Percentiles rank a stretch among this genome's conserved stretches.
phyloP scores from a whole-genome alignment of 139 green algal genomes.

The Axilococcus clingmanii region DNA sequence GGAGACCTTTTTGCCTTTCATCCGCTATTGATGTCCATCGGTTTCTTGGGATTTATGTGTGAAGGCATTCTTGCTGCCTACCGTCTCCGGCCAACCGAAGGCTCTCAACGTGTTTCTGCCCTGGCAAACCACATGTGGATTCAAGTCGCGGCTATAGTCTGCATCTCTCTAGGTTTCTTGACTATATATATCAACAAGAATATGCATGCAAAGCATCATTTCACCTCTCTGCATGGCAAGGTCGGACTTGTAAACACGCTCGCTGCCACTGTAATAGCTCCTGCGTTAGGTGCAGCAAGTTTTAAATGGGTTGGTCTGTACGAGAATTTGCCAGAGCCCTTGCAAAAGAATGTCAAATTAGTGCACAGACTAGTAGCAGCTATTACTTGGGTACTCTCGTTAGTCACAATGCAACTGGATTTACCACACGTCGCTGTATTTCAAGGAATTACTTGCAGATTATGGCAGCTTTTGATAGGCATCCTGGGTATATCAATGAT shows the following conservation, averaged over 20 bases:
- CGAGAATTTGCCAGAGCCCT: conserved; percentile 30
- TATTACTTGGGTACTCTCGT: conserved; percentile 31
- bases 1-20: conserved; percentile 23
- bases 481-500: conserved; percentile 3
- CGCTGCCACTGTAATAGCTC: conserved; percentile 24
- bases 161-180: conserved; percentile 33
- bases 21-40: conserved; percentile 15
- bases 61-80: conserved; percentile 20
- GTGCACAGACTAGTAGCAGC: conserved; percentile 35
- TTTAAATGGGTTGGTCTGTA: conserved; percentile 46
- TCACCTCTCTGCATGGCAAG: conserved; percentile 26
- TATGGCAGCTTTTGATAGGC: conserved; percentile 7
- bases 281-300: conserved; percentile 33
- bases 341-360: conserved; percentile 36
- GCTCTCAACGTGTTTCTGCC: not conserved
- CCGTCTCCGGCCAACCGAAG: conserved; percentile 3
- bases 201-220: conserved; percentile 25
- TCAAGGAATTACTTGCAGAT: conserved; percentile 11
- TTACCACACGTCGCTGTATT: conserved; percentile 38
- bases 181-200: conserved; percentile 54
- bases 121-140: conserved; percentile 26
- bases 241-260: conserved; percentile 31
- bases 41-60: conserved; percentile 30
- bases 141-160: conserved; percentile 19
- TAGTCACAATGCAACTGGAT: conserved; percentile 46